phyloP scores from a whole-genome alignment of 2,329 filamentous ascomycete genomes.

The Paraphaeosphaeria sporulosa region DNA sequence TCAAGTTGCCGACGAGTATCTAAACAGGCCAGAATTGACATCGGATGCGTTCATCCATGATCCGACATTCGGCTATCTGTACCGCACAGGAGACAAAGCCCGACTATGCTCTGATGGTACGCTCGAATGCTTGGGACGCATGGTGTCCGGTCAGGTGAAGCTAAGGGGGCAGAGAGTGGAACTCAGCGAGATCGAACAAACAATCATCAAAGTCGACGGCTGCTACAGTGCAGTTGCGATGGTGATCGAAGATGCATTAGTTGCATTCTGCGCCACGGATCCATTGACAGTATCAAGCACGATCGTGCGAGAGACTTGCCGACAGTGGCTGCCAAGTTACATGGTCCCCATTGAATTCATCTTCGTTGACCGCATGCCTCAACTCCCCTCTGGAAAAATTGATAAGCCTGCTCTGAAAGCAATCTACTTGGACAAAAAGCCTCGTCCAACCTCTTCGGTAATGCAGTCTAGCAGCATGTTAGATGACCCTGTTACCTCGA shows the following conservation, averaged over 20 bases:
- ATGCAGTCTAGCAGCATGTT: conserved; percentile 22
- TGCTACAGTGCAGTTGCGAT: conserved; percentile 71
- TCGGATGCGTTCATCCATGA: conserved; percentile 73
- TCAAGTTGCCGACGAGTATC: conserved; percentile 81
- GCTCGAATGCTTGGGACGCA: conserved; percentile 84
- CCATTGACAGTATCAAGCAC: conserved; percentile 47
- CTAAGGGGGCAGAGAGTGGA: conserved; percentile 84
- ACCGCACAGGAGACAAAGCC: conserved; percentile 86
- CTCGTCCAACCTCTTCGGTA: conserved; percentile 21
- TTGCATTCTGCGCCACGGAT: conserved; percentile 74
- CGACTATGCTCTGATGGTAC: conserved; percentile 70
- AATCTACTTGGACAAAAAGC: conserved; percentile 56
- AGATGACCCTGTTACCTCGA: conserved; percentile 45
- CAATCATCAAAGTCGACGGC: conserved; percentile 36
- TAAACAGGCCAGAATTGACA: conserved; percentile 82
- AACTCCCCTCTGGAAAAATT: conserved; percentile 83
- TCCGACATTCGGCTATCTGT: conserved; percentile 70
- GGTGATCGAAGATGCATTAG: conserved; percentile 72
- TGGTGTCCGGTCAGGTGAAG: conserved; percentile 84
- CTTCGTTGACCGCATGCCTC: conserved; percentile 70
- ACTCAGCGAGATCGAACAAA: conserved; percentile 66
- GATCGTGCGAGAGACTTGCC: conserved; percentile 66
- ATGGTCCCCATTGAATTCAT: conserved; percentile 84
- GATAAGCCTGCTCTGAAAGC: conserved; percentile 71
- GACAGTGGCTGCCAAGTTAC: conserved; percentile 77